Evolutionary conservation across 345 rosid genomes (phyloP).

Genomic region (Eucalyptus regnans): DNA sequence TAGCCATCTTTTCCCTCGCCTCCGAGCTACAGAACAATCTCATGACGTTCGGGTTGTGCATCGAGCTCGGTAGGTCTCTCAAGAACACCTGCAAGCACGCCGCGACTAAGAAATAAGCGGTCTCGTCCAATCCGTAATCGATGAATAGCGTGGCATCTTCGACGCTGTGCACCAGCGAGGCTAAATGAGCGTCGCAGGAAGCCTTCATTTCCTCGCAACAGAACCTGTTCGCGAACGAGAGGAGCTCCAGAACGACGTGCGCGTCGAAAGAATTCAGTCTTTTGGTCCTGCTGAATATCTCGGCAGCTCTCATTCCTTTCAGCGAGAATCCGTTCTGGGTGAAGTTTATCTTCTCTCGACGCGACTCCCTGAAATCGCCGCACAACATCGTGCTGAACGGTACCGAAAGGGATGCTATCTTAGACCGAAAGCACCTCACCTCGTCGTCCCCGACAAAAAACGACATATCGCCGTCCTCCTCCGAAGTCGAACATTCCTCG

Average conservation of each 20-base stretch:
- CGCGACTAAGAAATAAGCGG: constrained; percentile 63
- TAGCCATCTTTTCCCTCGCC: constrained; percentile 50
- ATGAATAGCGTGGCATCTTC: constrained; percentile 61
- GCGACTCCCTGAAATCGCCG: constrained; percentile 63
- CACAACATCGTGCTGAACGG: constrained; percentile 77
- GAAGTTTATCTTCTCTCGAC: constrained; percentile 59
- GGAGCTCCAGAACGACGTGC: constrained; percentile 54
- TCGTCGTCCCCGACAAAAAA: constrained; percentile 74
- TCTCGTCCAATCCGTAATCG: constrained; percentile 77
- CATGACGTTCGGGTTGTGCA: constrained; percentile 54
- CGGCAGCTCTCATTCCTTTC: constrained; percentile 65
- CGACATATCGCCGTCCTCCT: constrained; percentile 58
- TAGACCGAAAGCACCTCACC: constrained; percentile 57
- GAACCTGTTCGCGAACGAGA: constrained; percentile 67
- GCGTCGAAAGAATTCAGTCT: constrained; percentile 34
- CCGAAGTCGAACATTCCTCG: constrained; percentile 62
- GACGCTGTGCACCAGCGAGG: constrained; percentile 38
- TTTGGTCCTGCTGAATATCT: constrained; percentile 61
- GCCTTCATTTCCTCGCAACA: constrained; percentile 84
- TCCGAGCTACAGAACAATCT: constrained; percentile 51
- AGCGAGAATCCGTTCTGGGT: constrained; percentile 54
- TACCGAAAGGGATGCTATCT: constrained; percentile 55
- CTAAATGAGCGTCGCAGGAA: constrained; percentile 61
- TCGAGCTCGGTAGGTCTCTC: constrained; percentile 63
- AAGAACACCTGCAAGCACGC: constrained; percentile 84